These are phyloP conservation scores for Botrytis aclada DNA, from an alignment of 2,329 filamentous ascomycete species.

Conservation along the genomic window DNA sequence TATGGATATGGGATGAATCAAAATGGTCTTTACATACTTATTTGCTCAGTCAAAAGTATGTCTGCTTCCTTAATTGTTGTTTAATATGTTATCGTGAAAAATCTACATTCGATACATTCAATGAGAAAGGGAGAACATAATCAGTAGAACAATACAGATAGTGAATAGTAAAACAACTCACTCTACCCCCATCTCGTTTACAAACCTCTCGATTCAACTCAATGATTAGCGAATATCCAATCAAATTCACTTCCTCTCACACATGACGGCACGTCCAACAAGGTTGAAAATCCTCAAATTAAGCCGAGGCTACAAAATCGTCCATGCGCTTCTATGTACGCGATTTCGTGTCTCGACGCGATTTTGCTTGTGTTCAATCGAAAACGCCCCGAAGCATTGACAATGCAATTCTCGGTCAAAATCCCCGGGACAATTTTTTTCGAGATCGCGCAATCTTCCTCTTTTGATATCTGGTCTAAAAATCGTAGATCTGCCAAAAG, in stretches of 20 bases:
- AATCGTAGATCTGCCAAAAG: background rate
- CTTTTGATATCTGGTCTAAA: background rate
- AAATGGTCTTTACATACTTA: background rate
- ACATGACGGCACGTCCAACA: background rate
- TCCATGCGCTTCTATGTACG: background rate
- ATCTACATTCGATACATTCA: background rate
- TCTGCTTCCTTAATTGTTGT: background rate
- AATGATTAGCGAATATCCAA: background rate
- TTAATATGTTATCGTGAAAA: background rate
- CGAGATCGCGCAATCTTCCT: background rate
- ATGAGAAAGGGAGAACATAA: background rate
- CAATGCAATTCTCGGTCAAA: background rate
- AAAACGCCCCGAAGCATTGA: background rate
- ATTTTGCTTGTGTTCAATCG: background rate
- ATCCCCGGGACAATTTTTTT: background rate
- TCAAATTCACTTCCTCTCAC: background rate
- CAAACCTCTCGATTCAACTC: background rate
- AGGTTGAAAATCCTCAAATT: background rate
- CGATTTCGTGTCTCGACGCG: background rate
- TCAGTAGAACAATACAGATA: background rate
- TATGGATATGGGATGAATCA: conserved; percentile 10
- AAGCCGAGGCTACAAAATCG: background rate
- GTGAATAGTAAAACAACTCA: background rate
- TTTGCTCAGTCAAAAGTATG: background rate
- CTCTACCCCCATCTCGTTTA: background rate